These are phyloP conservation scores for Starmerella ratchasimensis DNA, from an alignment of 805 yeast species.

Conservation along the genomic window DNA sequence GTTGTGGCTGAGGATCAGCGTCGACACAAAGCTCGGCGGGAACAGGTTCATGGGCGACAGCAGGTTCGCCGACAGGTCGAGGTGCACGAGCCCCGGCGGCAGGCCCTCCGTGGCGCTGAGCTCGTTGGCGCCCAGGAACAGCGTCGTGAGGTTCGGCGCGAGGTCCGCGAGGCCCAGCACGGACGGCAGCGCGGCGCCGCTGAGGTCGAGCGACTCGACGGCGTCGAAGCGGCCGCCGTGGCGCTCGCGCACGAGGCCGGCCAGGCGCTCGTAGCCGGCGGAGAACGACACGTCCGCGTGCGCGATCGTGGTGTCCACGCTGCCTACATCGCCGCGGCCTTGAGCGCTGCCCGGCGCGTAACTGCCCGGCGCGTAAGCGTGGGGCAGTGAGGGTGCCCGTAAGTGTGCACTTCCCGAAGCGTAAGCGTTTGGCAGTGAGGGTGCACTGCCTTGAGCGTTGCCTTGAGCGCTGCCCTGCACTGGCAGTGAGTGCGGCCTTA, in stretches of 20 bases:
- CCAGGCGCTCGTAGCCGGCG: slow-evolving; percentile 7
- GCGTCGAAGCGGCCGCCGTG: slow-evolving; percentile 2
- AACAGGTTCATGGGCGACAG: slow-evolving; percentile 15
- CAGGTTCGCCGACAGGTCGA: slow-evolving; percentile 15
- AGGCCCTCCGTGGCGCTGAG: slow-evolving; percentile 18
- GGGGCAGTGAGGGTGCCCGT: too few relatives aligned
- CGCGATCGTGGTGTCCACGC: too few relatives aligned
- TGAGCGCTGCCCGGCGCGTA: too few relatives aligned
- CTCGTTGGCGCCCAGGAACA: slow-evolving; percentile 13
- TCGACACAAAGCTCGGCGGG: slow-evolving; percentile 17
- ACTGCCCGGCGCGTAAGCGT: too few relatives aligned
- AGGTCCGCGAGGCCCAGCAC: slow-evolving; percentile 17
- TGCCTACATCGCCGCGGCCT: not conserved
- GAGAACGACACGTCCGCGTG: slow-evolving; percentile 11
- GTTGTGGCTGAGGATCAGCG: slow-evolving; percentile 16
- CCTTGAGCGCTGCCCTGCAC: too few relatives aligned
- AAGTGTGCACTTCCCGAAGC: too few relatives aligned
- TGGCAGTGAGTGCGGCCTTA: too few relatives aligned
- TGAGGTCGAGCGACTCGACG: slow-evolving; percentile 14
- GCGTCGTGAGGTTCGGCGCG: slow-evolving; percentile 14
- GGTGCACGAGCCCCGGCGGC: slow-evolving; percentile 14
- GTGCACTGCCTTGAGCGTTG: too few relatives aligned
- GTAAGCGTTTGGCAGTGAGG: too few relatives aligned
- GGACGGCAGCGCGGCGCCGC: slow-evolving; percentile 14
- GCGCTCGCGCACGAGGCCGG: slow-evolving; percentile 11